Evolutionary conservation across 129 eudicot species (phyloP).

Genomic region (Ambrosia trifida): DNA sequence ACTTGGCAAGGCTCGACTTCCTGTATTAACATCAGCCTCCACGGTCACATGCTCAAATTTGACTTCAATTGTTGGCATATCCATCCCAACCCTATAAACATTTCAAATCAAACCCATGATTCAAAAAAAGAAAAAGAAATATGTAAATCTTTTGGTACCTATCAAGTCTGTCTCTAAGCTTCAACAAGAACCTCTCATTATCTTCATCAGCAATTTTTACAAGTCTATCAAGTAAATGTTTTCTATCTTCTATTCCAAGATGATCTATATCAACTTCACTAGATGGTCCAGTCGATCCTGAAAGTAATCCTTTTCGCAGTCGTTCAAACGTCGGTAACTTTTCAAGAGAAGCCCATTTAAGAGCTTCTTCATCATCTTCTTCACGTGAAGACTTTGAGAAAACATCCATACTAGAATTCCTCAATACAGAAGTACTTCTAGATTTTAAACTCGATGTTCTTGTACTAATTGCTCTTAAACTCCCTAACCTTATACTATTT

Average conservation of each 20-base stretch:
- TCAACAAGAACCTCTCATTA: conserved; percentile 64
- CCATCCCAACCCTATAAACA: conserved; percentile 68
- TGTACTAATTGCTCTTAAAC: conserved; percentile 28
- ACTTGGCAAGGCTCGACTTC: too few species aligned
- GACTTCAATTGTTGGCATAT: conserved; percentile 80
- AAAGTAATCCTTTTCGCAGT: conserved; percentile 55
- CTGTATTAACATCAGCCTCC: too few species aligned
- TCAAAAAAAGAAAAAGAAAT: neutral
- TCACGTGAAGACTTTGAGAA: conserved; percentile 52
- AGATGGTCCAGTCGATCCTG: conserved; percentile 49
- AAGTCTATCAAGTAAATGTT: conserved; percentile 54
- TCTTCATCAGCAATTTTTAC: conserved; percentile 61
- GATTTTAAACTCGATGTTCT: conserved; percentile 40
- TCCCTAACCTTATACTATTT: conserved; percentile 28
- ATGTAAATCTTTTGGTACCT: conserved; percentile 33
- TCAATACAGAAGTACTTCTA: conserved; percentile 48
- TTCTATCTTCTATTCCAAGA: conserved; percentile 52
- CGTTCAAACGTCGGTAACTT: conserved; percentile 70
- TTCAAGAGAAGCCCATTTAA: conserved; percentile 26
- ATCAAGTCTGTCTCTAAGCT: conserved; percentile 55
- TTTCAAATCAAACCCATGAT: conserved; percentile 10
- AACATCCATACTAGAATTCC: conserved; percentile 43
- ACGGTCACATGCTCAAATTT: conserved; percentile 36
- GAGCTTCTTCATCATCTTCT: conserved; percentile 80
- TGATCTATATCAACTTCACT: conserved; percentile 54